Base-by-base conservation (phyloP, 257 asterid species). In the Solanum ahanhuiri region DNA sequence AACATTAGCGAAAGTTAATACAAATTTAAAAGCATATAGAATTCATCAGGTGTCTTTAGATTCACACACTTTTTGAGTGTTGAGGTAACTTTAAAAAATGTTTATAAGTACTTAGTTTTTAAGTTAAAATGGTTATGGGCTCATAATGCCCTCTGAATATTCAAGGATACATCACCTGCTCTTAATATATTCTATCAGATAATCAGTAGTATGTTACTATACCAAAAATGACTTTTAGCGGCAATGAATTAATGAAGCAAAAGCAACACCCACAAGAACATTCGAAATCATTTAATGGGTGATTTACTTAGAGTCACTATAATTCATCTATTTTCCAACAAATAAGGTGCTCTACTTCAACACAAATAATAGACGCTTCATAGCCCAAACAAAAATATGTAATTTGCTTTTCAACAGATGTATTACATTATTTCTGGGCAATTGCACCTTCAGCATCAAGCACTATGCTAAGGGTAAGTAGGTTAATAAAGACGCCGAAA, bases 391-490 rank as follows among this genome's bases (percentile, higher is more conserved):
- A 86, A 87, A 87, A 87, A 89, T 79, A 79, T 48, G 86, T 87
- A 33, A 69, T 82, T 58, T 77, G 51, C 81, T 63, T 23, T 87
- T 81, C 84, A 84, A 81, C 71, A 85, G 76, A 83, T 54, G 86
- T 87, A 43, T 41, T 79, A 88, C 87, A 90, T 88, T 91, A 92
- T 91, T 90, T 83, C 54, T 18, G 86, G 89, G 84, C 83, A 67
- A 87, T 76, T 73, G 86, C 88, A 88, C 88, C 92, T 85, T 85
- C 91, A 85, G 87, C 81, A 89, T 88, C 88, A 63, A 90, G 86
- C 90, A 86, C 94, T 92, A 92, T 86, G 89, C 67, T 92, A 88
- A 76, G 82, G 88, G 77, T 64, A 79, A 90, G 33, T 37, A 81
- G 85, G 85, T 83, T 79, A 45, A 86, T 58, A 41, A 41, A 82